These are phyloP conservation scores for Linnemannia elongata DNA, from an alignment of 192 early-diverging fungal genomes.

Conservation along the genomic window DNA sequence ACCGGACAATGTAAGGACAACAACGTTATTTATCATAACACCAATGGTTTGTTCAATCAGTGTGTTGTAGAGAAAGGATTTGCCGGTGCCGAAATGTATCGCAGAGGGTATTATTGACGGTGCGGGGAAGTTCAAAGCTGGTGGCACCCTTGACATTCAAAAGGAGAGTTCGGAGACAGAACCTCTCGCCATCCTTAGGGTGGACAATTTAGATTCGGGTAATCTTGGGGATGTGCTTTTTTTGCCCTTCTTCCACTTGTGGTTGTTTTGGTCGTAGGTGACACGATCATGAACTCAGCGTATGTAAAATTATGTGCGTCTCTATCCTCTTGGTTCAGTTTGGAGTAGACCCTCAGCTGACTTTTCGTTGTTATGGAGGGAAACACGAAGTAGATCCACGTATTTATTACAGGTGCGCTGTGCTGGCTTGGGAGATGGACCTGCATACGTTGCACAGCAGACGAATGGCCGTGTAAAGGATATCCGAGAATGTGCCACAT, in stretches of 20 bases:
- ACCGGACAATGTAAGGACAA: conserved; percentile 33
- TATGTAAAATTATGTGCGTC: background rate
- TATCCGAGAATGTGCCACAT: background rate
- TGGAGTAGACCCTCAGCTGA: background rate
- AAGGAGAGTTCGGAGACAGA: no score
- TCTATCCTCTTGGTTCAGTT: background rate
- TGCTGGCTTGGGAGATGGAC: no score
- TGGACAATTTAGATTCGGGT: background rate
- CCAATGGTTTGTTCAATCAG: conserved; percentile 1
- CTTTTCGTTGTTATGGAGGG: background rate
- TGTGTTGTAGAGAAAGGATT: conserved; percentile 34
- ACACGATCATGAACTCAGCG: background rate
- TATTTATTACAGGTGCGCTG: no score
- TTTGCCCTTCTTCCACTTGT: background rate
- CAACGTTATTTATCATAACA: background rate
- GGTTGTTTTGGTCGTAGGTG: background rate
- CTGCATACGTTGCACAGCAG: background rate
- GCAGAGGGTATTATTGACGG: no score
- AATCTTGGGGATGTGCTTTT: background rate
- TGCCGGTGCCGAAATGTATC: conserved; percentile 3
- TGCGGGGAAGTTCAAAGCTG: no score
- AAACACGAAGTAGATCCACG: no score
- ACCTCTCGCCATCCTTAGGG: background rate
- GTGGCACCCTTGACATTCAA: no score
- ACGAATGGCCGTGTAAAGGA: background rate